Evolutionary conservation across 1,139 yeast genomes (phyloP), one percentile per base, ranked within the genome.

Genomic region (Spathaspora jeffriesii): DNA sequence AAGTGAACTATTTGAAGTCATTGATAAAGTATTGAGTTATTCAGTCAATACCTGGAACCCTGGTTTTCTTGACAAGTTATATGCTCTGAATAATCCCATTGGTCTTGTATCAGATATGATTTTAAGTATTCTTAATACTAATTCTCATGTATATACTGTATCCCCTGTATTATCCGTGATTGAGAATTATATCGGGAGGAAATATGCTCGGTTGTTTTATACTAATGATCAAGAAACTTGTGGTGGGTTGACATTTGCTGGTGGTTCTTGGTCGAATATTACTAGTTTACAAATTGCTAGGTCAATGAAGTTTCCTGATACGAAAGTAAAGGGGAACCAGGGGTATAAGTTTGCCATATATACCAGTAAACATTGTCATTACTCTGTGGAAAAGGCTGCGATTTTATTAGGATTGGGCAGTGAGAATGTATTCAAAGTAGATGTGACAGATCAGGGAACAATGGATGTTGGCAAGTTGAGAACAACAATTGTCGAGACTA

Each of bases 11-110:
- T 63, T 78, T 41, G 62, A 63, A 2, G 72, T 79, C 13, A 76
- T 87, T 45, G 86, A 86, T 54, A 67, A 73, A 42, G 81, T 89
- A 2, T 67, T 89, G 51, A 67, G 79, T 43, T 79, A 84, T 58
- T 85, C 95, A 0, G 91, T 88, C 37, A 88, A 85, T 49, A 89
- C 96, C 0, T 89, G 96, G 96, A 87, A 85, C 59, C 86, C 88
- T 0, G 96, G 96, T 1, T 89, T 89, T 58, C 67, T 89, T 68
- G 96, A 89, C 63, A 89, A 89, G 64, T 70, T 89, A 50, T 89
- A 88, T 58, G 96, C 96, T 0, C 81, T 90, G 25, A 88, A 89
- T 38, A 88, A 88, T 62, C 93, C 96, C 1, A 85, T 88, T 43
- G 96, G 96, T 2, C 82, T 89, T 7, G 76, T 89, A 6, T 76